Conservation (phyloP, 805 yeast genomes). For the Wickerhamiella galacta region DNA sequence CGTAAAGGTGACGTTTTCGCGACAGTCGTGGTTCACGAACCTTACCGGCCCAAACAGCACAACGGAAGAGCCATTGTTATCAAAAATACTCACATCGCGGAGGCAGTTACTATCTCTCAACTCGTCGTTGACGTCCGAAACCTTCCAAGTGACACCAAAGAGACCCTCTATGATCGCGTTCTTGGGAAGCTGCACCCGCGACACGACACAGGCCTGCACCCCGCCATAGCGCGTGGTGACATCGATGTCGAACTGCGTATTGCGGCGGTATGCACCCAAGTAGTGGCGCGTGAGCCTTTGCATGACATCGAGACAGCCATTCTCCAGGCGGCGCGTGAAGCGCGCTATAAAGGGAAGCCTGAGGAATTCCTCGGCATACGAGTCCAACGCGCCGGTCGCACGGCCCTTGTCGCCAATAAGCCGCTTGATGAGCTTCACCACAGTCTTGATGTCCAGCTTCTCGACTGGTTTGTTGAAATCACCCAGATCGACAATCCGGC, state of each 20-base stretch:
- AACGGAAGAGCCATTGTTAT: not conserved
- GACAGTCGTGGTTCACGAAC: conserved; percentile 33
- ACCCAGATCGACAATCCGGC: conserved; percentile 12
- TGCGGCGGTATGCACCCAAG: conserved; percentile 22
- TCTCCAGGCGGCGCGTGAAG: not conserved
- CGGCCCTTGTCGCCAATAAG: not conserved
- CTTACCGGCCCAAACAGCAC: conserved; percentile 31
- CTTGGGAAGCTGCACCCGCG: conserved; percentile 18
- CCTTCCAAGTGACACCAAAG: conserved; percentile 24
- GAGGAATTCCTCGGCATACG: not conserved
- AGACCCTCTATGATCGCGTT: conserved; percentile 24
- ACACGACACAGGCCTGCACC: conserved; percentile 28
- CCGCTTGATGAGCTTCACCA: not conserved
- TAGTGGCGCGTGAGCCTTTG: conserved; percentile 25
- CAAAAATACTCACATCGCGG: not conserved
- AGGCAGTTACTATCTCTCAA: not conserved
- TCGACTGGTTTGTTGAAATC: not conserved
- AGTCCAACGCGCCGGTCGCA: too few species aligned
- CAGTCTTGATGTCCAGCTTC: not conserved
- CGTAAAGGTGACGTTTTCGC: conserved; percentile 27
- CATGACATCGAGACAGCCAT: conserved; percentile 7
- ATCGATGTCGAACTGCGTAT: conserved; percentile 28
- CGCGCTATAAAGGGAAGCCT: not conserved
- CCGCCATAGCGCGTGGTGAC: conserved; percentile 28
- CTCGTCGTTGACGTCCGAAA: conserved; percentile 23